Evolutionary conservation across 306 rosid species (phyloP).

Genomic region (Adenanthera pavonina): DNA sequence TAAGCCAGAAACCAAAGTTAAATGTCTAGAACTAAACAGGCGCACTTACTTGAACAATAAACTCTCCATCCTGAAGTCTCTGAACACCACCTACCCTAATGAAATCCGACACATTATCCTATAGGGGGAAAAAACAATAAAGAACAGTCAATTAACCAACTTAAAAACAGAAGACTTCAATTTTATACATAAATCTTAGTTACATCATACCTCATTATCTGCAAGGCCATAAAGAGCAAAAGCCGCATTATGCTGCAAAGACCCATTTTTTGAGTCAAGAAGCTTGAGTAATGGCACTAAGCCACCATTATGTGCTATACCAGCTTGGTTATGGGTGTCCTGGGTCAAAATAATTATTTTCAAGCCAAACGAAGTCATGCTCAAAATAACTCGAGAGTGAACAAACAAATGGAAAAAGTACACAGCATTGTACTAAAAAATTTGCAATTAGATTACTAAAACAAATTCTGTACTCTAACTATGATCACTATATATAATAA

Average conservation of each 20-base stretch:
- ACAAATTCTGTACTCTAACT: neutral
- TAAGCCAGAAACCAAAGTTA: slow-evolving; percentile 19
- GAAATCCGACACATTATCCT: slow-evolving; percentile 98
- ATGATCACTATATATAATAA: neutral
- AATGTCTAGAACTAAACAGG: slow-evolving; percentile 3
- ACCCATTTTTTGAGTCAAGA: slow-evolving; percentile 97
- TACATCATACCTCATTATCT: slow-evolving; percentile 81
- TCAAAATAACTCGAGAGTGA: neutral
- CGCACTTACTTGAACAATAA: slow-evolving; percentile 88
- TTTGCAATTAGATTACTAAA: slow-evolving; percentile 11
- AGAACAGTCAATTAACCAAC: slow-evolving; percentile 40
- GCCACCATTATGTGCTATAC: slow-evolving; percentile 96
- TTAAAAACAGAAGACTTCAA: slow-evolving; percentile 20
- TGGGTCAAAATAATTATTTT: slow-evolving; percentile 46
- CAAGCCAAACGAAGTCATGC: slow-evolving; percentile 32
- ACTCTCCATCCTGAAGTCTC: slow-evolving; percentile 96
- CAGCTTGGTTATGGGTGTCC: slow-evolving; percentile 98
- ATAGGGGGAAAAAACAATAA: slow-evolving; percentile 46
- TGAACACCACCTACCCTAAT: slow-evolving; percentile 98
- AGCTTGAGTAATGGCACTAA: slow-evolving; percentile 89
- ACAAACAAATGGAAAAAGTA: slow-evolving; percentile 14
- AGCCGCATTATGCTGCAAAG: slow-evolving; percentile 98
- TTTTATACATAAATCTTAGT: slow-evolving; percentile 27
- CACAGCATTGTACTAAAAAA: slow-evolving; percentile 22
- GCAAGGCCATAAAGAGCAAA: slow-evolving; percentile 99